These are phyloP conservation scores for Fusarium veterinarium DNA, from an alignment of 2,329 filamentous ascomycete species.

Conservation along the genomic window DNA sequence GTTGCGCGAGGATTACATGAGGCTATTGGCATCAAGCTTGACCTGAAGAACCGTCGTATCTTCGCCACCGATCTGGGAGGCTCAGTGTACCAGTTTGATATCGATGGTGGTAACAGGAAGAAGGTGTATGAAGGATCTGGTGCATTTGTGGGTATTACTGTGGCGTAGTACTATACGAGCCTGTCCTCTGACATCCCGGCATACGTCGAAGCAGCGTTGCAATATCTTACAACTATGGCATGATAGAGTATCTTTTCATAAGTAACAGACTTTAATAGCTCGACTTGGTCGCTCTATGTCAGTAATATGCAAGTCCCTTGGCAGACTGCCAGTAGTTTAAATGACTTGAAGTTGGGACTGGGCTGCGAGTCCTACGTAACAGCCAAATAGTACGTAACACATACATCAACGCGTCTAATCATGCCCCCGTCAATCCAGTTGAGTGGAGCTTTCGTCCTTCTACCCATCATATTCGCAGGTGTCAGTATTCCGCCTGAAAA, in stretches of 20 bases:
- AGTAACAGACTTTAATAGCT: fast-evolving
- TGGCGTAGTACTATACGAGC: neutral
- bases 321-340: neutral
- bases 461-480: neutral
- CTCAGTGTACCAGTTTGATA: constrained; percentile 4
- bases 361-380: neutral
- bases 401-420: neutral
- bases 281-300: neutral
- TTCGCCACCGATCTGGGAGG: neutral
- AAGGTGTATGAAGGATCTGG: neutral
- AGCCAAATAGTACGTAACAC: neutral
- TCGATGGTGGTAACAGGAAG: neutral
- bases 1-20: neutral
- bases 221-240: fast-evolving
- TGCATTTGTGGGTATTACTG: neutral
- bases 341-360: neutral
- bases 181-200: fast-evolving
- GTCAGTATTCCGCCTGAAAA: neutral
- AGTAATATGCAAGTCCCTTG: fast-evolving
- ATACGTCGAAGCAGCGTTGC: fast-evolving
- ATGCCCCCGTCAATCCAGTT: fast-evolving
- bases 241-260: fast-evolving
- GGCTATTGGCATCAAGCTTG: neutral
- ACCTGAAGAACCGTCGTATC: fast-evolving
- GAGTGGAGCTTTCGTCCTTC: fast-evolving